phyloP scores from a whole-genome alignment of 352 stramenopile genomes.

The Phytophthora agathidicida region DNA sequence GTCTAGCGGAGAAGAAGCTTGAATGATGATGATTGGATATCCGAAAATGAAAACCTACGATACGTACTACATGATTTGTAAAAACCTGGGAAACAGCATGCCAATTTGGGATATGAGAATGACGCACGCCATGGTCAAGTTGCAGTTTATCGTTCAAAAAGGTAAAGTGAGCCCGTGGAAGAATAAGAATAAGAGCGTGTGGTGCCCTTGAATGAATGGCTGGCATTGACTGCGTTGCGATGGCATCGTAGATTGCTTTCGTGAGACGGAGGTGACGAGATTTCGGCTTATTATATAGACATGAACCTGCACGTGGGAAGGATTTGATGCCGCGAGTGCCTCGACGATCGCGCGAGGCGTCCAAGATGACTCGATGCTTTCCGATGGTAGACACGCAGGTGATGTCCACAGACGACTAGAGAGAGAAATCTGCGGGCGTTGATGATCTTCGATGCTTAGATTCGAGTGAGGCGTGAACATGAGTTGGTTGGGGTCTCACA shows the following conservation, averaged over 20 bases:
- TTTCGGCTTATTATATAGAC: too few relatives aligned
- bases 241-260: background rate
- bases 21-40: conserved; percentile 34
- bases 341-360: conserved; percentile 16
- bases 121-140: background rate
- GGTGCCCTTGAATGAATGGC: conserved; percentile 6
- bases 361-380: conserved; percentile 2
- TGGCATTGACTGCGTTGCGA: background rate
- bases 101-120: background rate
- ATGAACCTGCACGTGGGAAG: conserved; percentile 23
- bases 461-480: conserved; percentile 20
- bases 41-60: background rate
- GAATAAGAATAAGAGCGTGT: too few relatives aligned
- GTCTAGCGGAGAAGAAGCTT: conserved; percentile 14
- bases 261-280: conserved; percentile 9
- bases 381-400: conserved; percentile 18
- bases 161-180: conserved; percentile 27
- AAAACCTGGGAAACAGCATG: background rate
- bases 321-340: conserved; percentile 24
- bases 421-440: too few relatives aligned
- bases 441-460: background rate
- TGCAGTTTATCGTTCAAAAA: background rate
- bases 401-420: conserved; percentile 18
- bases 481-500: conserved; percentile 17
- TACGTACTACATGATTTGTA: conserved; percentile 10